These are phyloP conservation scores for Triticum aestivum DNA, from an alignment of 176 grass and related monocot genomes.

Conservation along the genomic window IWGSC_CS_RefSeq_v2.1 NC_057808.1:447843797-447844296, in stretches of 20 bases:
- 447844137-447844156: neutral
- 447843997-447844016: neutral
- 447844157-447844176: neutral
- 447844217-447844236: slow-evolving; percentile 92
- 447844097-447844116: neutral
- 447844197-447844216: slow-evolving; percentile 75
- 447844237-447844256: slow-evolving; percentile 87
- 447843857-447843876: too few relatives aligned
- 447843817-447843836: too few relatives aligned
- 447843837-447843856: too few relatives aligned
- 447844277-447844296: slow-evolving; percentile 61
- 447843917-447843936: too few relatives aligned
- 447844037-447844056: neutral
- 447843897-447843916: too few relatives aligned
- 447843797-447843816: neutral
- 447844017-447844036: neutral
- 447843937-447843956: too few relatives aligned
- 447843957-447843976: too few relatives aligned
- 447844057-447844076: neutral
- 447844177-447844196: slow-evolving; percentile 20
- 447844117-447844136: neutral
- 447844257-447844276: slow-evolving; percentile 78
- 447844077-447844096: neutral
- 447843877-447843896: too few relatives aligned
- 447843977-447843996: slow-evolving; percentile 9